These are phyloP conservation scores for Drechslerella dactyloides DNA, from an alignment of 2,329 filamentous ascomycete genomes.

Conservation along the genomic window DNA sequence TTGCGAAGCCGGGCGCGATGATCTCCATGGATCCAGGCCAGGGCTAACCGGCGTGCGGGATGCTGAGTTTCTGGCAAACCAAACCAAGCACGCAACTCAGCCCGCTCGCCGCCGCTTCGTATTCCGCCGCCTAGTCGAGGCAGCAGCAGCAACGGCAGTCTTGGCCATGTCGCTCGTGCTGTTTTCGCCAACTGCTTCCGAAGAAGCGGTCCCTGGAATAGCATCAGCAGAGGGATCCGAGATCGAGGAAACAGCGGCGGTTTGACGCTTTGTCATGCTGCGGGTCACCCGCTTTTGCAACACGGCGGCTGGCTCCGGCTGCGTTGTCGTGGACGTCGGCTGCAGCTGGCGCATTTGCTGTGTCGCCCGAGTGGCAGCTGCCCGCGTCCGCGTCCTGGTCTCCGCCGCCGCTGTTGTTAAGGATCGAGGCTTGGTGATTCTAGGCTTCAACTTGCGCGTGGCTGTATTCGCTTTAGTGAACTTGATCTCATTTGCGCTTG, in stretches of 20 bases:
- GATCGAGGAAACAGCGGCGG: neutral
- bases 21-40: neutral
- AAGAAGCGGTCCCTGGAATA: neutral
- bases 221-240: too few relatives aligned
- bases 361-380: neutral
- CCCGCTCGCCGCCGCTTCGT: slow-evolving; percentile 48
- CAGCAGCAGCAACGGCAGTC: slow-evolving; percentile 3
- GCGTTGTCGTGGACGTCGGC: slow-evolving; percentile 18
- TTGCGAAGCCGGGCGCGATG: neutral
- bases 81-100: too few relatives aligned
- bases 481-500: slow-evolving; percentile 1
- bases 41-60: neutral
- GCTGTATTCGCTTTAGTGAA: slow-evolving; percentile 4
- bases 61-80: neutral
- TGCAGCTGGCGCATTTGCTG: too few relatives aligned
- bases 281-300: slow-evolving; percentile 44
- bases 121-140: slow-evolving; percentile 21
- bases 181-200: slow-evolving; percentile 3
- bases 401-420: slow-evolving; percentile 11
- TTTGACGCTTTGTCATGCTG: slow-evolving; percentile 44
- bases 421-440: slow-evolving; percentile 16
- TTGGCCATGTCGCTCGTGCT: neutral
- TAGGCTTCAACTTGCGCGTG: slow-evolving; percentile 11
- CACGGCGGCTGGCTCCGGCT: slow-evolving; percentile 24
- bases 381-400: slow-evolving; percentile 9